phyloP scores from a whole-genome alignment of 2,329 filamentous ascomycete genomes.

The Colletotrichum eremochloae region DNA sequence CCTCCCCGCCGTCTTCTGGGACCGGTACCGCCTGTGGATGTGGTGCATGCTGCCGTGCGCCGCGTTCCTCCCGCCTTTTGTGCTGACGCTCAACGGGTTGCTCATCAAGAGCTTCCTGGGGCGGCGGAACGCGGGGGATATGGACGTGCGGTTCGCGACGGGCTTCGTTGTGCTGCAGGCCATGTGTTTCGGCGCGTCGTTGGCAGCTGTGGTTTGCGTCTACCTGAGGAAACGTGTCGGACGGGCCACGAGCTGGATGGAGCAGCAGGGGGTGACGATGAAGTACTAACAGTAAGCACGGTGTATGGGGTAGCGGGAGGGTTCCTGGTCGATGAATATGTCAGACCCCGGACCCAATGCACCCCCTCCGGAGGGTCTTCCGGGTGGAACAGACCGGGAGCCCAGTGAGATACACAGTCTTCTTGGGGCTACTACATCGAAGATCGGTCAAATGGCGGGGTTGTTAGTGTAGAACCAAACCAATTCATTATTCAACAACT shows the following conservation, averaged over 20 bases:
- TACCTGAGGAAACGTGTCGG: constrained; percentile 14
- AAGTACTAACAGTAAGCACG: neutral
- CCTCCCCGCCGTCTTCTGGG: constrained; percentile 35
- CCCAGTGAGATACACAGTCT: neutral
- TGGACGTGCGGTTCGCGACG: constrained; percentile 23
- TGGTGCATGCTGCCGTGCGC: constrained; percentile 20
- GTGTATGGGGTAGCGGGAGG: neutral
- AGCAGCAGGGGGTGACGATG: constrained; percentile 27
- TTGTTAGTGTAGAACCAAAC: neutral
- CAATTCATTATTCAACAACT: neutral
- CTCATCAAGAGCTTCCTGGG: constrained; percentile 20
- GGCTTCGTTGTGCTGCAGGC: constrained; percentile 17
- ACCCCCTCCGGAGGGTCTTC: neutral
- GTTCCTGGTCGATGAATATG: neutral
- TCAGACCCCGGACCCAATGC: constrained; percentile 14
- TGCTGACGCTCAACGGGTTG: constrained; percentile 10
- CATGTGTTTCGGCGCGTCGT: neutral
- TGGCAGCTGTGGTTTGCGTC: constrained; percentile 16
- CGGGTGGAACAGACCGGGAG: neutral
- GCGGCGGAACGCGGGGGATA: neutral
- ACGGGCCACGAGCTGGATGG: constrained; percentile 30
- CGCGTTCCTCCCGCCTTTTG: neutral
- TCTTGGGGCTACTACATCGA: neutral
- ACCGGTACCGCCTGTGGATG: constrained; percentile 38
- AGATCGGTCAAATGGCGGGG: neutral